Evolutionary conservation across 2,329 filamentous ascomycete genomes (phyloP), one percentile per base, ranked within the genome.

Genomic region (Cladosporium sp.): DNA sequence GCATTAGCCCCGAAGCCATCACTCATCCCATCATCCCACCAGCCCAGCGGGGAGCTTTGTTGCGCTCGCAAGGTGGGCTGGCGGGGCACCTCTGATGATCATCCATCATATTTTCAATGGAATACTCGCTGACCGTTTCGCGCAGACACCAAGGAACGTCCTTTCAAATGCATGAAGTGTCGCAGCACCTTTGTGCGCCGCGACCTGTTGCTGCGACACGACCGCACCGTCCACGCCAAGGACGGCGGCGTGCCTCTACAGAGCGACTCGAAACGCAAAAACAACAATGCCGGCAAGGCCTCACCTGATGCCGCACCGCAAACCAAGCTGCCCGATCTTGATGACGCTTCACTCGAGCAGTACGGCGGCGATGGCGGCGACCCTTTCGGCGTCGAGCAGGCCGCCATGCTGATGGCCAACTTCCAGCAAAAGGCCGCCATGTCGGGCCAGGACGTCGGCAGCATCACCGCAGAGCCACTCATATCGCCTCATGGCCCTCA

Each of bases 101-200:
- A 29, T 36, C 30, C 42, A 53, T 53, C 38, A 51, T 50, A 12
- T 20, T 20, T 43, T 18, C 33, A 7, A 19, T 35, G 12, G n/a
- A n/a, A n/a, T 16, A 19, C 32, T 35, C 32, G 12, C 45, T 48
- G 18, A 48, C 27, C 36, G 13, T 15, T 16, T 38, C 36, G 45
- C 45, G 16, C 71, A 97, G 92, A 97, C 72, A 98, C 93, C 57
- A 98, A 98, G 74, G 93, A 97, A 73, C 85, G 93, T 56, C 93
- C 93, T 32, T 98, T 98, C 80, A 97, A 97, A 71, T 98, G 93
- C 73, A 80, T 89, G 76, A 98, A 98, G 76, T 98, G 93, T 72
- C 82, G 91, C 66, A 96, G 91, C 78, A 98, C 93, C 55, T 98
- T 98, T 69, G 93, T 98, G 63, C 88, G 93, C 69, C 88, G 93